Evolutionary conservation across 2,329 filamentous ascomycete genomes (phyloP), one percentile per base, ranked within the genome.

Genomic region (Lecanosticta acicola): DNA sequence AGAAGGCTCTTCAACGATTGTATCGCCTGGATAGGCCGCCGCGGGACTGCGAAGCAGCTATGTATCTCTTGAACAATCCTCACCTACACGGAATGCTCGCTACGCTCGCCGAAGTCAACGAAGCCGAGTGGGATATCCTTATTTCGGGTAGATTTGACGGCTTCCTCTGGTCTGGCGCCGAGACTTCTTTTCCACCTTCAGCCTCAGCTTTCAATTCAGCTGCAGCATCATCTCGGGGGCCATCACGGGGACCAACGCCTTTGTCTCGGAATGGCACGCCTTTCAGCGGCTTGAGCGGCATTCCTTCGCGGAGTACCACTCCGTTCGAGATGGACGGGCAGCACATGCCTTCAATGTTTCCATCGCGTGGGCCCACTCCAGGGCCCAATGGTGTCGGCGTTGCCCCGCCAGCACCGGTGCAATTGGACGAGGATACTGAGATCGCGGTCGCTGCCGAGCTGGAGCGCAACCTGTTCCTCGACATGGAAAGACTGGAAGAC

Each of bases 101-200:
- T 33, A 95, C 91, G 0, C 76, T 96, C 40, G 83, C 86, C 29
- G 87, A 90, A 42, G 93, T 97, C 57, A 93, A 85, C 62, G 79
- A 83, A 38, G 85, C 87, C n/a, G 91, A 97, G 67, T 97, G 91
- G 91, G 91, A 96, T 52, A 94, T 97, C 45, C 75, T 97, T 10
- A 87, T 85, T 3, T 96, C 91, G 0, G 91, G 91, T 20, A 85
- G 91, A 20, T 97, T 97, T 59, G 90, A 96, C 62, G 91, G 91
- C 3, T 97, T 97, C 68, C 75, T 96, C 16, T 94, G 91, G 81
- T 94, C 88, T 36, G 91, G 91, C 17, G 88, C 87, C 4, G 90
- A 96, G 54, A 73, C 77, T 38, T 59, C 68, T 4, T 55, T 67
- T 11, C 57, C 66, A 24, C 56, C 62, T 10, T 58, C 64, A 8